Percentiles rank a stretch among this genome's conserved stretches.
Evolutionary conservation across 208 protist genomes (phyloP).

Genomic region (Leishmania martiniquensis): DNA sequence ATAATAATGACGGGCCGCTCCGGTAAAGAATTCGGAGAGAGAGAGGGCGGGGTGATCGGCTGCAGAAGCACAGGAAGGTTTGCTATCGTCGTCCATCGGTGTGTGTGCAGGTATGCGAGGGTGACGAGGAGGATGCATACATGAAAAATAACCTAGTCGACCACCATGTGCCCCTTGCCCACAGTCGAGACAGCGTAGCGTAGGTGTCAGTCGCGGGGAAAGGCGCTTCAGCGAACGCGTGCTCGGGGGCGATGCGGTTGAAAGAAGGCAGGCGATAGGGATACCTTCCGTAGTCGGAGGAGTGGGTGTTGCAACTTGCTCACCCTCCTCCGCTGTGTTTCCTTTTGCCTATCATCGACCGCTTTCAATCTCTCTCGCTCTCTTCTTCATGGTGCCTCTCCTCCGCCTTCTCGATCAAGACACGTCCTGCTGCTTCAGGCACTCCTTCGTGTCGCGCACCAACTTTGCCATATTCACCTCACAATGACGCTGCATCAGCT

Average conservation of each 20-base stretch:
- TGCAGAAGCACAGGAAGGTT: background rate
- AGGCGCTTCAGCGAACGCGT: background rate
- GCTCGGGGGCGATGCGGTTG: background rate
- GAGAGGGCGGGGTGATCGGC: background rate
- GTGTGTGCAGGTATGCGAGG: background rate
- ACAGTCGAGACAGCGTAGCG: background rate
- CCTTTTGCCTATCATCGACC: no score
- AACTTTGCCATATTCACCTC: slow-evolving; percentile 37
- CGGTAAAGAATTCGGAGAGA: background rate
- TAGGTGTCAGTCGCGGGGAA: background rate
- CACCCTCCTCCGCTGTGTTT: background rate
- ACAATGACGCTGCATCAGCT: slow-evolving; percentile 36
- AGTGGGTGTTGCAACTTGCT: background rate
- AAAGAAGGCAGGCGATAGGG: background rate
- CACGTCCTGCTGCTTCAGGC: background rate
- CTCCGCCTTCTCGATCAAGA: background rate
- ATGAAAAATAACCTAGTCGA: background rate
- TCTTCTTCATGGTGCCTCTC: no score
- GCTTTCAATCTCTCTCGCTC: no score
- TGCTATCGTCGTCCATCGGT: background rate
- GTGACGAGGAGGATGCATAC: background rate
- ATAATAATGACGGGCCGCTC: background rate
- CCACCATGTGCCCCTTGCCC: no score
- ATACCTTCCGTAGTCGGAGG: background rate
- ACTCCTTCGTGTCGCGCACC: background rate